Base-by-base conservation (phyloP, 768 basidiomycete genomes). In the Aureoboletus auriporus region DNA sequence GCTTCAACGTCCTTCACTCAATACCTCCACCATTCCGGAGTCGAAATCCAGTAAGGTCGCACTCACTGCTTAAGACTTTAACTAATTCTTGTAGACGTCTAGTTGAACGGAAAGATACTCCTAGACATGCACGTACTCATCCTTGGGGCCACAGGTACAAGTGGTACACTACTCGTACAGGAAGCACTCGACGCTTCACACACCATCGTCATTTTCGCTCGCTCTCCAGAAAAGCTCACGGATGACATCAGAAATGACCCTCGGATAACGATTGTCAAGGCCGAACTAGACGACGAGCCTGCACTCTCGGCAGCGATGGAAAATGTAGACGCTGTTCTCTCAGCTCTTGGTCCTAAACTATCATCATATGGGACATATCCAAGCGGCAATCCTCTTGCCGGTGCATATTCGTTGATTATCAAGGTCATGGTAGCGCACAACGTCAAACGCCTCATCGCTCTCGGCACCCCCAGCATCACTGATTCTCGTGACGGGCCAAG, bases 71-170 rank as follows among this genome's bases (percentile, higher is more conserved):
- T 23, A 23, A 23, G 20, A 23, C 20, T 23, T 23, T 4, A 23
- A 23, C 20, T 23, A 23, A 23, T 23, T 23, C 20, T 23, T 4
- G 20, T 23, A 33, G 44, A 23, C 46, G 2, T 34, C 35, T 12
- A 42, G 20, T 36, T 36, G 43, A 38, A 29, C n/a, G 29, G 16
- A 28, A 27, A 38, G 6, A 11, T 5, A 33, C 33, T 33, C 33
- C 33, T 33, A 5, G 16, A 31, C 14, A 77, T 78, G 78, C 80
- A 72, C 23, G 57, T 86, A 48, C 71, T 89, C 46, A 70, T 89
- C 49, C 72, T 89, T n/a, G 87, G 86, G 14, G 82, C 75, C 20
- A 89, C 86, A 4, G 86, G 86, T 1, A 73, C 79, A 12, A 65
- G 67, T 31, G 87, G 86, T 42, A 64, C 77, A 39, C 72, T 75